Base-by-base conservation (phyloP, 495 filamentous ascomycete genomes). In the Lasiosphaeria miniovina region DNA sequence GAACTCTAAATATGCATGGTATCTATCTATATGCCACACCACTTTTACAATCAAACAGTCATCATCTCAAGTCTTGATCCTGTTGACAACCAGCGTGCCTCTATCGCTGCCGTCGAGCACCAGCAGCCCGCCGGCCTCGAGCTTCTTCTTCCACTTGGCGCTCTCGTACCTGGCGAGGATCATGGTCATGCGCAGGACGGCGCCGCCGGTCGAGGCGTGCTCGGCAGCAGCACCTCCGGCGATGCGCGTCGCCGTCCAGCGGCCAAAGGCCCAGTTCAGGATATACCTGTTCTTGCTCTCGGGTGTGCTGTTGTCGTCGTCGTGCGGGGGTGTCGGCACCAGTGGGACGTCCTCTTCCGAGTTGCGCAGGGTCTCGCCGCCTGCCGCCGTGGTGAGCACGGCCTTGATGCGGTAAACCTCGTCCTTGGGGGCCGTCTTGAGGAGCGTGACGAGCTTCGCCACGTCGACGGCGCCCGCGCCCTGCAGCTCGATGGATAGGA, bases 381-480 rank as follows among this genome's bases (percentile, higher is more conserved):
- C 70, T 6, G 74, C 71, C 3, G 75, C 73, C 0, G 84, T 74
- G 15, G 87, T 84, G 41, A 98, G 65, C 5, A 96, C 86, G 0
- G 91, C 90, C 76, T 98, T 98, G 71, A 98, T 97, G 34, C 94
- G 85, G 71, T 97, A 98, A 1, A 97, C 83, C 68, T 96, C 91
- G 57, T 98, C 94, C 67, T 91, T 93, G 0, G 90, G 87, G 11
- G 91, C 86, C 0, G 81, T 74, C 52, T 78, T 76, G 34, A 98
- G 75, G 14, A 98, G 75, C 4, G 72, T 72, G 61, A 86, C 76
- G 11, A 98, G 73, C 61, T 88, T 88, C 1, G 72, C 58, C 14
- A 85, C 70, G 69, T 96, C 84, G 14, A 96, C 73, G 11, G 75
- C 77, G 12, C 62, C 60, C 0, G 64, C 51, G 3, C 71, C 71